Base-by-base conservation (phyloP, 164 flowering plant genomes). In the Annona squamosa region DNA sequence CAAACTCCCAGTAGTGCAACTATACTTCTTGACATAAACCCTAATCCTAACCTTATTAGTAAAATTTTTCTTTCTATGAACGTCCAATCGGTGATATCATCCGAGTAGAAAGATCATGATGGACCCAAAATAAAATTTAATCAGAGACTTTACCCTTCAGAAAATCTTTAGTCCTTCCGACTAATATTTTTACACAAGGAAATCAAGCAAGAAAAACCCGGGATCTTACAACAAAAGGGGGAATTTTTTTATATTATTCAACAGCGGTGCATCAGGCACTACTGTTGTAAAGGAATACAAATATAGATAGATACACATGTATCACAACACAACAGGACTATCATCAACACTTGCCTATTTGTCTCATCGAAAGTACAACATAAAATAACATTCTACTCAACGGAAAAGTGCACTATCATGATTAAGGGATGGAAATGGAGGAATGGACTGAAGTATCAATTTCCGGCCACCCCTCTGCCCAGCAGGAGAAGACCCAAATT, bases 371-470 rank as follows among this genome's bases (percentile, higher is more conserved):
- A 71, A 69, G 67, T 59, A 62, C 6, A 52, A 12, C 37, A 52
- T n/a, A 42, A 45, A 41, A 71, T 48, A 57, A 67, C 68, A 18
- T 75, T 48, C 73, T 63, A 10, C n/a, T n/a, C 65, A 4, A 19
- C 65, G 37, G 59, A 52, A 52, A 52, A 52, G 2, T 52, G 59
- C 13, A 52, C 59, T 16, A 44, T 66, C 10, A 47, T 76, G 84
- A 47, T 86, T 84, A 78, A 92, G 90, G 13, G 96, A 87, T 69
- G 98, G 99, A 64, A 95, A 91, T 1, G 97, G 83, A 1, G 99
- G 97, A 69, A 95, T 89, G 12, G 98, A 90, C 66, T 86, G 89
- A 63, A 93, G 81, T 42, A 90, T 86, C 87, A 93, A 74, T 82
- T 86, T 93, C 75, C 99, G 83, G 73, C 87, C 82, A 75, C 86